A percentile compares a stretch with the other conserved stretches of the same genome.
Evolutionary conservation across 306 rosid species (phyloP).

Genomic region (Oemleria cerasiformis): DNA sequence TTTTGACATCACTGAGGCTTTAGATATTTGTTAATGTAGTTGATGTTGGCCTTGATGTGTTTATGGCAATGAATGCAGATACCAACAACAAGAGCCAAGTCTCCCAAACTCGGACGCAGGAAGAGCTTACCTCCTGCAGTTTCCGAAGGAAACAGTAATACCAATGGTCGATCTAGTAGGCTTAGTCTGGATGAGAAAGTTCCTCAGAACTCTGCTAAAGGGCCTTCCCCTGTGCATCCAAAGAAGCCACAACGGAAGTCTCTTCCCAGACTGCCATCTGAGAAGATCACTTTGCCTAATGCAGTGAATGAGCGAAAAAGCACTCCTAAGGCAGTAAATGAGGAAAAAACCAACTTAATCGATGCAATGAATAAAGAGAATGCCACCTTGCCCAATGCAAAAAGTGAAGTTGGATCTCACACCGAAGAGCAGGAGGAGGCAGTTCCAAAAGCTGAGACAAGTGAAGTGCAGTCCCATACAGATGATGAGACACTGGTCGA

Average conservation of each 20-base stretch:
- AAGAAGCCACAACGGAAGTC: conserved; percentile 88
- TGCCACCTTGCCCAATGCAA: conserved; percentile 15
- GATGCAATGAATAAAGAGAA: conserved; percentile 37
- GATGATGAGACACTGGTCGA: conserved; percentile 40
- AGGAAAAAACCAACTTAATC: conserved; percentile 38
- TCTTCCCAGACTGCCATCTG: conserved; percentile 80
- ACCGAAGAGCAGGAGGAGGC: conserved; percentile 28
- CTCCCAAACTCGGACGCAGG: conserved; percentile 96
- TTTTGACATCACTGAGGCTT: neutral
- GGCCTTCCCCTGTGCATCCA: conserved; percentile 36
- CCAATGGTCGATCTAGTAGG: conserved; percentile 43
- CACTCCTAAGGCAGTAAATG: conserved; percentile 46
- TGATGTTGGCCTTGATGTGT: conserved; percentile 4
- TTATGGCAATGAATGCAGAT: conserved; percentile 49
- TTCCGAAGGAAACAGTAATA: conserved; percentile 43
- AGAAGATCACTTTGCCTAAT: conserved; percentile 49
- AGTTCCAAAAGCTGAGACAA: conserved; percentile 31
- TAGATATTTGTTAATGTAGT: conserved; percentile 7
- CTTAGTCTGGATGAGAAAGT: conserved; percentile 71
- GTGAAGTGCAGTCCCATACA: conserved; percentile 33
- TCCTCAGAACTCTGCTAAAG: conserved; percentile 50
- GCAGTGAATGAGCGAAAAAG: conserved; percentile 39
- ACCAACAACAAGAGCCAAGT: conserved; percentile 96
- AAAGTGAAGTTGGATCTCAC: conserved; percentile 35
- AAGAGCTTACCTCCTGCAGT: conserved; percentile 54